These are phyloP conservation scores for Pezicula neosporulosa DNA, from an alignment of 2,329 filamentous ascomycete species.

Conservation along the genomic window DNA sequence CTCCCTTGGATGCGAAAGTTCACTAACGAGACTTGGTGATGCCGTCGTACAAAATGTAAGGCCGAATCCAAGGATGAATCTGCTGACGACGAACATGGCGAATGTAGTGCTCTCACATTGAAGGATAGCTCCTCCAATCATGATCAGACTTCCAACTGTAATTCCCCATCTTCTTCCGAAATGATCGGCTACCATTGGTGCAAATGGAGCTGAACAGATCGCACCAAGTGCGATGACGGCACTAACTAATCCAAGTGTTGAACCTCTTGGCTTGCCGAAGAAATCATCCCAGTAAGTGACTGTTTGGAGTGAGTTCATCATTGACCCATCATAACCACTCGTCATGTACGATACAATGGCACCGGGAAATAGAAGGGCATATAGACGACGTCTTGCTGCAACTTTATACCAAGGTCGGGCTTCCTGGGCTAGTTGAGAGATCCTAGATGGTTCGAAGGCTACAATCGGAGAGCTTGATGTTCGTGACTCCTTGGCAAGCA, in stretches of 20 bases:
- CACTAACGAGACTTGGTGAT: constrained; percentile 47
- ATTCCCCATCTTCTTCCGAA: constrained; percentile 30
- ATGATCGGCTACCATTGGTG: constrained; percentile 28
- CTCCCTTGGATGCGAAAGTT: constrained; percentile 51
- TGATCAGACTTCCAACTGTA: constrained; percentile 27
- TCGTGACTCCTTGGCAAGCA: constrained; percentile 8
- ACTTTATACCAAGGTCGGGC: constrained; percentile 29
- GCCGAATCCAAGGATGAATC: constrained; percentile 52
- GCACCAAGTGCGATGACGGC: constrained; percentile 47
- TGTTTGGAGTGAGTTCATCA: constrained; percentile 46
- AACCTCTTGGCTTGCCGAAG: constrained; percentile 29
- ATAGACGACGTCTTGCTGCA: constrained; percentile 26
- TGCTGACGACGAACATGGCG: constrained; percentile 51
- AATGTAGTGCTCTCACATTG: constrained; percentile 28
- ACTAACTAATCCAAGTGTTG: constrained; percentile 29
- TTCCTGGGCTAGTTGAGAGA: constrained; percentile 25
- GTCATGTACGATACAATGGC: constrained; percentile 36
- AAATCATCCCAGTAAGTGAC: constrained; percentile 37
- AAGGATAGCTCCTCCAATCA: constrained; percentile 28
- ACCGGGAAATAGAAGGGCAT: constrained; percentile 31
- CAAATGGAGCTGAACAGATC: constrained; percentile 32
- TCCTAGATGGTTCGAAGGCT: constrained; percentile 22
- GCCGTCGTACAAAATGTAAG: constrained; percentile 48
- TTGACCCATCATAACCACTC: constrained; percentile 45
- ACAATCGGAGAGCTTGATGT: constrained; percentile 1